Evolutionary conservation across 352 stramenopile genomes (phyloP), one percentile per base, ranked within the genome.

Genomic region (Phytopythium cucurbitacearum): DNA sequence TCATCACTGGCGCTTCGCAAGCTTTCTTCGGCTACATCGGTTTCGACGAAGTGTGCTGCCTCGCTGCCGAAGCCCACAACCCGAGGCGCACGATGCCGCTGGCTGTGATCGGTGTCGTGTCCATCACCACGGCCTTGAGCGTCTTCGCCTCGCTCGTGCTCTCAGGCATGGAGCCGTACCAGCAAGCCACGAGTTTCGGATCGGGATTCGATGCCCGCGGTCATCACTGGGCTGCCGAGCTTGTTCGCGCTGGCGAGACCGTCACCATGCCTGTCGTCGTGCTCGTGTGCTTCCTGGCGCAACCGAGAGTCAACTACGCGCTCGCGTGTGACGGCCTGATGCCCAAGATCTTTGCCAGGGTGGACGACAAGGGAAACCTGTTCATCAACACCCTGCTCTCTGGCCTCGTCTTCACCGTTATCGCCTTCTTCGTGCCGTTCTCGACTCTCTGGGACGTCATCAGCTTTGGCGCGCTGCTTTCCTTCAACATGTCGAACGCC

Each of bases 11-110:
- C 21, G 71, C 85, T 0, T 92, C 89, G 13, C 83, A 83, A 10
- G 90, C 86, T 12, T 98, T 97, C 72, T 98, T 97, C 71, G 92
- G 92, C 8, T 98, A 95, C 67, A 71, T 98, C 32, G 95, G 95
- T 15, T 98, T 97, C 64, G 95, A 98, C 67, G 92, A 97, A 63
- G 83, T 98, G 21, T 97, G 87, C 62, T 97, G 89, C 65, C 60
- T 97, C 12, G 84, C 88, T 5, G 83, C 79, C n/a, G 84, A 94
- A 61, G 72, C 76, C 28, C 85, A 86, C 60, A 80, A 94, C 62
- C 80, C 82, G 28, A 71, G 77, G 37, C 78, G 73, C 46, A 73
- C 89, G 59, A 85, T 97, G 66, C 89, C 91, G 5, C 48, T 73
- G 16, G 81, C 82, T 15, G 85, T 97, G 43, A 85, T 96, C 35